Base-by-base conservation (phyloP, 78 protist genomes). In the Chrysochromulina tobinii region DNA sequence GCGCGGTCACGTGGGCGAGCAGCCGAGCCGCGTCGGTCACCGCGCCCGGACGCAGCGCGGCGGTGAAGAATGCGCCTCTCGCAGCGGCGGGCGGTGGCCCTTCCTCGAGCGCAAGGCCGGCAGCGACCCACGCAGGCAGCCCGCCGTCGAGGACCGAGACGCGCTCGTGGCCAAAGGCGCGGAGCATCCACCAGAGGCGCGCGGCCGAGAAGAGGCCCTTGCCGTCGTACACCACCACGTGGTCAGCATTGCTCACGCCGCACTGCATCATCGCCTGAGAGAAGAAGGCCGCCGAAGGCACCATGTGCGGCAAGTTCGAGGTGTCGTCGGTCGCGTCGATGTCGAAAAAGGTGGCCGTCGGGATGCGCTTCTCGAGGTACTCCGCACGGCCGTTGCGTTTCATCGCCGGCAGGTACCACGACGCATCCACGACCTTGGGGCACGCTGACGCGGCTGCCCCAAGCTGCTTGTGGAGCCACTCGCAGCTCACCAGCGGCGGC, bases 141-240 rank as follows among this genome's bases (percentile, higher is more conserved):
- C 89, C 89, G 55, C 89, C 89, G 57, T 86, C 89, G 17, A 86
- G 73, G 50, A 86, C 73, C 8, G 75, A 61, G 20, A 18, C 89
- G 3, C 5, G 27, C 54, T 1, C 27, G 68, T 83, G 88, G 57
- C 67, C 72, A 14, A 7, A 23, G 8, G 67, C 89, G 50, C 89
- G 89, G n/a, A 86, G 59, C 75, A 38, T 23, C 89, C 89, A 86
- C 79, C 73, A 86, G 23, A 23, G 18, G 79, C 89, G 89, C 51
- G 89, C 27, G 15, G 89, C 69, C 17, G 89, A 86, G 89, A 86
- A 86, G 89, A 86, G 0, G 54, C 89, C 89, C n/a, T 11, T 0
- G 38, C 79, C 55, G 55, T 86, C 89, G 73, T 86, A 86, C 61
- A 51, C n/a, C 25, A 86, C 89, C 58, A 86, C 15, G 79, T 58